Evolutionary conservation across 768 basidiomycete genomes (phyloP), one percentile per base, ranked within the genome.

Genomic region (Amylocystis lapponica): DNA sequence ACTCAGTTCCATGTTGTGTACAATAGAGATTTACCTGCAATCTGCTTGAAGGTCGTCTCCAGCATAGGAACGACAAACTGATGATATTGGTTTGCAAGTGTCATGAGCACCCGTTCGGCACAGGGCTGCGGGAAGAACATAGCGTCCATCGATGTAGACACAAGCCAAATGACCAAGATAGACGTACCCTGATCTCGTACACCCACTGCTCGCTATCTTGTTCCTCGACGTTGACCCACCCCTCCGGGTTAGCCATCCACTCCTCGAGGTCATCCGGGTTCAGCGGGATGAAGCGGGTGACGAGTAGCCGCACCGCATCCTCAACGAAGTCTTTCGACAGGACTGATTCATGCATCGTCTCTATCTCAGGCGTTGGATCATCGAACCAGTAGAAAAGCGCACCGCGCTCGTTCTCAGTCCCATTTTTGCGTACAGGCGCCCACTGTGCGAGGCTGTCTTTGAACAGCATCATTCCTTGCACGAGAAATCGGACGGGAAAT

Each of bases 201-300:
- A 93, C 85, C 93, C 94, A 97, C 45, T 87, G 80, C 29, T 94
- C 92, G 32, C 81, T 86, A 50, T 92, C 91, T 50, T 82, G 83
- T 46, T 91, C 90, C 62, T 97, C 92, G 9, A 79, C 63, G 46
- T 90, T 88, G 10, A 95, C 77, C 90, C 92, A 99, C 54, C 94
- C 89, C 67, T 99, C 95, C 0, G 94, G 92, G 58, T 94, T 90
- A 13, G 75, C 72, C 65, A 83, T 72, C 88, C 94, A 92, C 4
- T 74, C 75, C 50, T 90, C 79, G 9, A 97, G 71, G 61, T 97
- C 95, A 2, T 73, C 66, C 5, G 85, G 73, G 41, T 84, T 85
- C 34, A 99, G 68, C 11, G 89, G 90, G 60, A 99, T 81, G 55
- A 95, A 83, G 8, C 85, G 77, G 19, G 81, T 83, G 17, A 99